A percentile compares a stretch with the other conserved stretches of the same genome.
Conservation (phyloP, 2,329 filamentous ascomycete species). For the Clarireedia paspali region DNA sequence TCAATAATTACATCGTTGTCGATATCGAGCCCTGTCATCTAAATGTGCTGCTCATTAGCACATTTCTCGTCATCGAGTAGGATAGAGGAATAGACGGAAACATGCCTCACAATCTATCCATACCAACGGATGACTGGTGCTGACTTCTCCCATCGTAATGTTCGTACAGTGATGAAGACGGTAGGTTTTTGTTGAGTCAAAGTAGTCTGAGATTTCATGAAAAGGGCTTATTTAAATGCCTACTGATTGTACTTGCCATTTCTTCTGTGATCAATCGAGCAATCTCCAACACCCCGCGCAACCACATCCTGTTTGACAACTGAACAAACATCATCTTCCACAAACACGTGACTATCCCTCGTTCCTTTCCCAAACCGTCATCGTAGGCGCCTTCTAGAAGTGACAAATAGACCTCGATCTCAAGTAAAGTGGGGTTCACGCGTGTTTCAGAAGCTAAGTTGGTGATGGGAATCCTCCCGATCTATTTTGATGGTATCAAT, state of each 20-base stretch:
- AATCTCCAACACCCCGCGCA: background rate
- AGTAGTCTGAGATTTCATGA: too few species aligned
- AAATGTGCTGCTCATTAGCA: constrained; percentile 1
- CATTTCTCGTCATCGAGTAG: constrained; percentile 9
- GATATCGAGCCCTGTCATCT: constrained; percentile 89
- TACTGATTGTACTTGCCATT: background rate
- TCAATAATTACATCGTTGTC: constrained; percentile 80
- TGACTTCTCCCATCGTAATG: constrained; percentile 5
- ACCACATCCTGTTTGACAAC: background rate
- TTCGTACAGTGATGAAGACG: too few species aligned
- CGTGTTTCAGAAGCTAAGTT: background rate
- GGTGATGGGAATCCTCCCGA: background rate
- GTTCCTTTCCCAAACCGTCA: background rate
- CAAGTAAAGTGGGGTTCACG: background rate
- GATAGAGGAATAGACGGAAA: background rate
- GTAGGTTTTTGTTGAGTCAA: too few species aligned
- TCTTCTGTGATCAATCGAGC: background rate
- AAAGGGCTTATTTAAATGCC: too few species aligned
- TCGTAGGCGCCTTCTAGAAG: background rate
- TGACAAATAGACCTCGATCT: too few species aligned
- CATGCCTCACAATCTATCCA: constrained; percentile 13
- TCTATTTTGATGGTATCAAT: background rate
- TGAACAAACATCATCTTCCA: background rate
- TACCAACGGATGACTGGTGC: constrained; percentile 9
- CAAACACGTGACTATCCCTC: background rate